Conservation (phyloP, 768 basidiomycete genomes). For the Terana coerulea region DNA sequence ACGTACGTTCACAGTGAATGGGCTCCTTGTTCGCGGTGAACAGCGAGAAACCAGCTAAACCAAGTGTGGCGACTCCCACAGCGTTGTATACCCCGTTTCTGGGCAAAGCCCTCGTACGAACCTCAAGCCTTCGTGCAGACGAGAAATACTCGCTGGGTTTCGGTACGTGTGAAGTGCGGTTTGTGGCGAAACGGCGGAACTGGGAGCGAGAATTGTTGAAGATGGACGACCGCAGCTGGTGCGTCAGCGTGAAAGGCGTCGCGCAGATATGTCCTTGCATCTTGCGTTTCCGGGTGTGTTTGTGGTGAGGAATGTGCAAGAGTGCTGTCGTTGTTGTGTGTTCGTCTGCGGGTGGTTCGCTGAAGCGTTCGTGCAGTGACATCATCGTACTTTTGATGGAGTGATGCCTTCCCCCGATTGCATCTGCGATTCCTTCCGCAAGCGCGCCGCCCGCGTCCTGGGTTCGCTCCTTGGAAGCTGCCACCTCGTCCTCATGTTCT, state of each 20-base stretch:
- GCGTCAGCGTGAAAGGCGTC: not conserved
- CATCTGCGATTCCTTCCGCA: too few species aligned
- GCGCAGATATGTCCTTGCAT: not conserved
- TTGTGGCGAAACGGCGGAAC: not conserved
- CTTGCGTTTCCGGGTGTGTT: too few species aligned
- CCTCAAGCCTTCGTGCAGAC: not conserved
- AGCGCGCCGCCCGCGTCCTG: too few species aligned
- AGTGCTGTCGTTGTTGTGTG: too few species aligned
- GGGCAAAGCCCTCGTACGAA: not conserved
- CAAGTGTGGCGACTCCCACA: slow-evolving; percentile 37
- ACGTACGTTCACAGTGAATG: slow-evolving; percentile 54
- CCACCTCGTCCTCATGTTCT: too few species aligned
- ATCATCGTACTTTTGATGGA: too few species aligned
- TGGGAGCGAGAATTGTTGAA: not conserved
- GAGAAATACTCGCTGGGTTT: not conserved
- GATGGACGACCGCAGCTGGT: not conserved
- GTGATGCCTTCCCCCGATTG: too few species aligned
- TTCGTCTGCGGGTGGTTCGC: too few species aligned
- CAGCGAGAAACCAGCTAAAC: slow-evolving; percentile 39
- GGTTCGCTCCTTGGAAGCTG: too few species aligned
- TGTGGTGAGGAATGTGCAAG: too few species aligned
- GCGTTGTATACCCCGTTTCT: slow-evolving; percentile 19
- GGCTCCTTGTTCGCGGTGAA: slow-evolving; percentile 28
- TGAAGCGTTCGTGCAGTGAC: too few species aligned
- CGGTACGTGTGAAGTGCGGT: not conserved